Conservation (phyloP, 495 filamentous ascomycete genomes). For the Hyphodiscus hymeniophilus region DNA sequence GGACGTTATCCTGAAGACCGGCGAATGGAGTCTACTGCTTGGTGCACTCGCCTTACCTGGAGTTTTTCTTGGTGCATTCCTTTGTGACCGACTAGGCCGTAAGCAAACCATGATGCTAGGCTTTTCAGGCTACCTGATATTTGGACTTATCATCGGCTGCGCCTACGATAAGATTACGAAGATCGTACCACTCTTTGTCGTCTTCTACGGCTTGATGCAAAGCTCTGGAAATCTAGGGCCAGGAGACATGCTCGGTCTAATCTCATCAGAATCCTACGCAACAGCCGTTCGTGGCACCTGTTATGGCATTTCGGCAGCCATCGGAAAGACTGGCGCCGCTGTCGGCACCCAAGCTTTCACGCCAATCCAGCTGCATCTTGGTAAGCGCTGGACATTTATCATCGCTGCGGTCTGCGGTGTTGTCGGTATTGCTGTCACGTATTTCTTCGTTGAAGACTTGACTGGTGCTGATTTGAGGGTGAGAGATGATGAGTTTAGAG, state of each 20-base stretch:
- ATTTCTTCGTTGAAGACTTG: slow-evolving; percentile 41
- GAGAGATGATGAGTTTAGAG: slow-evolving; percentile 36
- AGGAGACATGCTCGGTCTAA: slow-evolving; percentile 41
- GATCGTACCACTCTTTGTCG: slow-evolving; percentile 43
- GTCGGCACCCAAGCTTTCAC: slow-evolving; percentile 44
- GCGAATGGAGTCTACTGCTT: slow-evolving; percentile 43
- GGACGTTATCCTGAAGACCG: slow-evolving; percentile 28
- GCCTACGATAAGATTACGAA: slow-evolving; percentile 39
- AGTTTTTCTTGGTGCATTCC: slow-evolving; percentile 39
- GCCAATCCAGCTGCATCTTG: slow-evolving; percentile 34
- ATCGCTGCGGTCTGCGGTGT: slow-evolving; percentile 45
- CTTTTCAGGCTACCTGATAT: slow-evolving; percentile 42
- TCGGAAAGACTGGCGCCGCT: slow-evolving; percentile 44
- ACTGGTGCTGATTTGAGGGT: slow-evolving; percentile 34
- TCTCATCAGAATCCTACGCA: slow-evolving; percentile 42
- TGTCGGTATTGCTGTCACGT: slow-evolving; percentile 42
- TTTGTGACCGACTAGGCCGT: slow-evolving; percentile 39
- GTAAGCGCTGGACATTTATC: slow-evolving; percentile 45
- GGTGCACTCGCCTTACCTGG: slow-evolving; percentile 38
- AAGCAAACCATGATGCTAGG: slow-evolving; percentile 48
- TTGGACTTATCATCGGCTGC: slow-evolving; percentile 44
- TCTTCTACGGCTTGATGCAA: slow-evolving; percentile 46
- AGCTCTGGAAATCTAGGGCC: slow-evolving; percentile 44
- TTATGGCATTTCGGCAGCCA: slow-evolving; percentile 43
- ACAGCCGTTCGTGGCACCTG: slow-evolving; percentile 43